Percentiles rank a stretch among this genome's conserved stretches.
Conservation (phyloP, 306 rosid species). For the Fragaria iinumae region DNA sequence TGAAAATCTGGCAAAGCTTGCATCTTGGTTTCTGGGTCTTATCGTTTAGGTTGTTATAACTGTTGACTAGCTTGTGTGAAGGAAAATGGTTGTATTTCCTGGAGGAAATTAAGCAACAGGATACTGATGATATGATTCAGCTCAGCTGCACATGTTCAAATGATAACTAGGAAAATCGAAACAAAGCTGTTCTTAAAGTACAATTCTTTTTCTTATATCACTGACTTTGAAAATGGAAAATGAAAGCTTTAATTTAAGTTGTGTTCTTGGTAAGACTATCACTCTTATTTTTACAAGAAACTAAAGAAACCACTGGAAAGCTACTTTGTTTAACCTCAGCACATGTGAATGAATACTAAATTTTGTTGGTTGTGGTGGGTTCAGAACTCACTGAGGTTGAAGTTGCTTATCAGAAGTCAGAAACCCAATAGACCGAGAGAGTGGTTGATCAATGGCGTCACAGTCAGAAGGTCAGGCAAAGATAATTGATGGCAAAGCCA, state of each 20-base stretch:
- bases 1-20: neutral
- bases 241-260: neutral
- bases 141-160: neutral
- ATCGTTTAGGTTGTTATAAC: neutral
- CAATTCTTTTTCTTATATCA: neutral
- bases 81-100: neutral
- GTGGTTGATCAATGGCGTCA: conserved; percentile 28
- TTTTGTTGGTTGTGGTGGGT: neutral
- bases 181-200: neutral
- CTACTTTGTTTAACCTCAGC: neutral
- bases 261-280: neutral
- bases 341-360: neutral
- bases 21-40: neutral
- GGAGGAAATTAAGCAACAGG: neutral
- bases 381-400: neutral
- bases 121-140: neutral
- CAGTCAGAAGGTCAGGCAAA: conserved; percentile 56
- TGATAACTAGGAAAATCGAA: neutral
- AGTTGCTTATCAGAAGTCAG: conserved; percentile 1
- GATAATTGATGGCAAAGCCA: conserved; percentile 77
- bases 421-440: neutral
- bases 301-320: neutral
- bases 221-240: neutral
- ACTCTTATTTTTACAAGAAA: neutral
- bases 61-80: neutral